Evolutionary conservation across 805 yeast species (phyloP).

Genomic region (Millerozyma acaciae): DNA sequence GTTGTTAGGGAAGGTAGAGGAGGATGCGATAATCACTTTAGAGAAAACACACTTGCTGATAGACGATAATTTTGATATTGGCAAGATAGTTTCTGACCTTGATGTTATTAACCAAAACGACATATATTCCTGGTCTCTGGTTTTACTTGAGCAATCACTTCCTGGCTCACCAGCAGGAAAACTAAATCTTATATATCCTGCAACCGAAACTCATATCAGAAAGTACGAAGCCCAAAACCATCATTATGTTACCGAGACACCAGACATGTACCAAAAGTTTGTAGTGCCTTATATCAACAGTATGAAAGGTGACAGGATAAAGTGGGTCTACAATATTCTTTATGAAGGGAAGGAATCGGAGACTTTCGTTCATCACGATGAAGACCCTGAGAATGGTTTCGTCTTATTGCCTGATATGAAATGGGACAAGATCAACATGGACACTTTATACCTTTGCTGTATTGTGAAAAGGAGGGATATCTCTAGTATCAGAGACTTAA

Average conservation of each 20-base stretch:
- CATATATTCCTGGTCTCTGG: constrained; percentile 78
- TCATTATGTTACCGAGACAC: constrained; percentile 75
- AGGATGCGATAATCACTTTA: constrained; percentile 64
- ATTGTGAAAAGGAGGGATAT: constrained; percentile 70
- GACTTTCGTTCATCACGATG: constrained; percentile 64
- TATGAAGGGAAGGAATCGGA: constrained; percentile 82
- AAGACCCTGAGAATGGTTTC: constrained; percentile 54
- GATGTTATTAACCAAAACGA: constrained; percentile 64
- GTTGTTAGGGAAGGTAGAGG: constrained; percentile 62
- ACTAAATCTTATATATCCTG: constrained; percentile 80
- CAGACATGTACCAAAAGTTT: constrained; percentile 56
- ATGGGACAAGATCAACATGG: constrained; percentile 79
- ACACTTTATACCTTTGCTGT: constrained; percentile 71
- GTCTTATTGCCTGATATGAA: constrained; percentile 91
- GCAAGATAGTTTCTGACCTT: constrained; percentile 16
- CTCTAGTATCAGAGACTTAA: constrained; percentile 72
- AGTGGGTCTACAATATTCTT: constrained; percentile 88
- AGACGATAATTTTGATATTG: constrained; percentile 12
- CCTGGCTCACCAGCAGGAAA: constrained; percentile 57
- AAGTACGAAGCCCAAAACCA: constrained; percentile 63
- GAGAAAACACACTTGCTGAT: constrained; percentile 67
- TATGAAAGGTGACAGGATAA: constrained; percentile 71
- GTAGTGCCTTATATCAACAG: constrained; percentile 76
- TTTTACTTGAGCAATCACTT: constrained; percentile 46
- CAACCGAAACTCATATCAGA: constrained; percentile 76